These are phyloP conservation scores for Colletotrichum eleusines DNA, from an alignment of 2,329 filamentous ascomycete genomes.

Conservation along the genomic window DNA sequence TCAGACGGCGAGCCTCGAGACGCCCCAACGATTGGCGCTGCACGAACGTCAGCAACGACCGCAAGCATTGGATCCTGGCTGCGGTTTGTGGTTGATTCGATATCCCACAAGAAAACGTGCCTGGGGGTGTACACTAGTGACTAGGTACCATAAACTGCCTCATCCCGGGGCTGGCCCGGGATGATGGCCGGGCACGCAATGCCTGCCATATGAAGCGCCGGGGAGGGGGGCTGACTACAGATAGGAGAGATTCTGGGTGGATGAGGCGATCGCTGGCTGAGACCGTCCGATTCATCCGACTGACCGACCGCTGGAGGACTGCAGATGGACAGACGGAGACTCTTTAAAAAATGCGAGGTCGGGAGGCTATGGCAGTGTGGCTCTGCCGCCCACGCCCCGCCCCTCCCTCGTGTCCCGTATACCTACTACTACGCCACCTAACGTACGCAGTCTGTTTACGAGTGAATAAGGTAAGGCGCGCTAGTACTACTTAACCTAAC, in stretches of 20 bases:
- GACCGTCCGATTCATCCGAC: conserved; percentile 10
- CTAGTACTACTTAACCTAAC: conserved; percentile 3
- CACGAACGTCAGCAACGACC: conserved; percentile 1
- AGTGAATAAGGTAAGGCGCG: conserved; percentile 20
- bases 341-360: conserved; percentile 29
- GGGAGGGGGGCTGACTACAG: conserved; percentile 18
- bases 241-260: conserved; percentile 26
- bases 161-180: conserved; percentile 8
- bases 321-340: conserved; percentile 6
- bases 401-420: background rate
- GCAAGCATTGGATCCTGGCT: conserved; percentile 13
- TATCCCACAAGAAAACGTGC: conserved; percentile 3
- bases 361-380: conserved; percentile 9
- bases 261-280: conserved; percentile 39
- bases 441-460: background rate
- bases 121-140: too few species aligned
- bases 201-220: conserved; percentile 6
- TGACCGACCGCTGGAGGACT: conserved; percentile 18
- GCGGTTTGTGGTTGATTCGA: conserved; percentile 6
- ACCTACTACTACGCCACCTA: too few species aligned
- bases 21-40: conserved; percentile 16
- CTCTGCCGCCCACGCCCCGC: conserved; percentile 1
- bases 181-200: conserved; percentile 32
- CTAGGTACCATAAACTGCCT: background rate
- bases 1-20: conserved; percentile 2